Evolutionary conservation across 1,284 basidiomycete species (phyloP), one percentile per base, ranked within the genome.

Genomic region (Papiliotrema fonsecae): DNA sequence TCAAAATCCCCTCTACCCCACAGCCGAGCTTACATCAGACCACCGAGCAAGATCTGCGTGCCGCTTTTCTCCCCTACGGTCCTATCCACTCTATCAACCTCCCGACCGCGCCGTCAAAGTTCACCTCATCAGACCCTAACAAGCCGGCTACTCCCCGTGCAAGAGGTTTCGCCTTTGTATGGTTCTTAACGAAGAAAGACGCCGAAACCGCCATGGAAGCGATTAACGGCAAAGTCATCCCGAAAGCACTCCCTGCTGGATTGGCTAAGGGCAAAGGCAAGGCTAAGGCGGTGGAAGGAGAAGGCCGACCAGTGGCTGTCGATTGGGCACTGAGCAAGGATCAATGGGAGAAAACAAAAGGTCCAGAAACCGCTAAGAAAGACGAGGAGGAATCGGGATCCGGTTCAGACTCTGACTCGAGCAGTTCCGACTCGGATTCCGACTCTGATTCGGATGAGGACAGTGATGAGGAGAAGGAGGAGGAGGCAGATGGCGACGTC

Each of bases 291-390:
- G 73, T 73, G 47, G 75, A 64, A n/a, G 52, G 59, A 39, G 69
- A 74, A 42, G 84, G 82, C 58, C 77, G 92, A 42, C 77, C 82
- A 16, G 87, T 97, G 22, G 91, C 92, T 5, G 94, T 98, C 30
- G 93, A 97, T 75, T 97, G 92, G 90, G 92, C 92, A 5, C 73
- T 97, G 64, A 89, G 88, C 68, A 96, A 97, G 75, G 86, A 88
- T 49, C 87, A 86, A 69, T 97, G 88, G 87, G 81, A 90, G 67
- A 70, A 84, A 81, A 73, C 81, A 77, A 55, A 82, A 76, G 71
- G 69, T 9, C 64, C 77, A 37, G 64, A 61, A n/a, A 75, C 63
- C 27, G 75, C 69, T n/a, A 72, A 72, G 32, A 61, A 65, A 14
- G 60, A 59, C 38, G 60, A 51, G 39, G 55, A 18, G 55, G 49